Percentiles rank a stretch among this genome's conserved stretches.
These are phyloP conservation scores for Fusarium hostae DNA, from an alignment of 2,329 filamentous ascomycete genomes.

Conservation along the genomic window DNA sequence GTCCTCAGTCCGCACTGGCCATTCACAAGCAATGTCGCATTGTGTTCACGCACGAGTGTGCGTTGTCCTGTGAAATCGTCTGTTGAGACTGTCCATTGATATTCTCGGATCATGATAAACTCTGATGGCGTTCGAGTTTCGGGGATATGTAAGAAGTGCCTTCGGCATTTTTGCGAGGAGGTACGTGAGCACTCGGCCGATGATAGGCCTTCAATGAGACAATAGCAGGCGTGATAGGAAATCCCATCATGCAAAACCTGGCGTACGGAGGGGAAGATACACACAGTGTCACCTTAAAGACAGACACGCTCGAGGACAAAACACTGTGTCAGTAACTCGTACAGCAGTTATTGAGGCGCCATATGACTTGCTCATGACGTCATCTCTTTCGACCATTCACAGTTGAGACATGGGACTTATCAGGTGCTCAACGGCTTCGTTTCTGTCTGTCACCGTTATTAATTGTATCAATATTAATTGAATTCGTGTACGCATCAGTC, in stretches of 20 bases:
- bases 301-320: conserved; percentile 6
- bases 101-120: background rate
- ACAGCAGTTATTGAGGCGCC: conserved; percentile 25
- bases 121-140: conserved; percentile 20
- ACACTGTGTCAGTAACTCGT: conserved; percentile 42
- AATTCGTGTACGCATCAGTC: background rate
- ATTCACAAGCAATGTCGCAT: conserved; percentile 30
- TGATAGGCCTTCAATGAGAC: conserved; percentile 18
- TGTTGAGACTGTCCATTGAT: background rate
- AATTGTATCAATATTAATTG: background rate
- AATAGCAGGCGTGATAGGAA: conserved; percentile 3
- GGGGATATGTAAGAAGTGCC: conserved; percentile 20
- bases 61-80: background rate
- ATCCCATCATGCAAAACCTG: background rate
- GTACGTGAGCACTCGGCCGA: background rate
- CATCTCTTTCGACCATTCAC: conserved; percentile 16
- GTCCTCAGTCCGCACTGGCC: conserved; percentile 28
- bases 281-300: conserved; percentile 34
- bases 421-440: background rate
- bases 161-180: conserved; percentile 15
- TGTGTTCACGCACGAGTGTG: conserved; percentile 20
- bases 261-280: conserved; percentile 10
- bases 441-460: background rate
- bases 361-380: conserved; percentile 44
- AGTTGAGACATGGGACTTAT: conserved; percentile 21